Percentiles rank a stretch among this genome's conserved stretches.
phyloP scores from a whole-genome alignment of 345 rosid species.

The Brassica nigra region DNA sequence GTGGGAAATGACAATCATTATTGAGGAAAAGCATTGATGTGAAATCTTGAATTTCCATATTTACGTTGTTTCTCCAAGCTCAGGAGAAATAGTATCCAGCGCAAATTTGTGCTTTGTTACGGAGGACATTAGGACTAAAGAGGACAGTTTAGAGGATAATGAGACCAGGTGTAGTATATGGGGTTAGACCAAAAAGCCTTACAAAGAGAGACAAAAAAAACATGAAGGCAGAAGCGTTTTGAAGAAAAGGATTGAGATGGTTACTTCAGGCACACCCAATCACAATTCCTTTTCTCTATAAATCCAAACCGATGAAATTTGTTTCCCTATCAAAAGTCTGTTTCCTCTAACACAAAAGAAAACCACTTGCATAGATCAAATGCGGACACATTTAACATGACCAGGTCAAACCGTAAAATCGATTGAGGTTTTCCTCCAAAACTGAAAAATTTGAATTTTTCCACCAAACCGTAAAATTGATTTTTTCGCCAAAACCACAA shows the following conservation, averaged over 20 bases:
- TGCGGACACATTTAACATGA: neutral
- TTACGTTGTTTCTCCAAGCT: neutral
- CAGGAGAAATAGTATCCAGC: neutral
- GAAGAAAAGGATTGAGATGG: neutral
- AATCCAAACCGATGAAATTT: neutral
- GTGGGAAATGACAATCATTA: neutral
- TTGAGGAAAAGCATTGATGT: neutral
- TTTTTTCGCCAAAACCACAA: no score
- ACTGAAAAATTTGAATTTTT: no score
- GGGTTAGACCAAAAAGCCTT: neutral
- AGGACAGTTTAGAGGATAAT: conserved; percentile 16
- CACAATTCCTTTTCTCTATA: neutral
- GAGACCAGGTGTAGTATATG: conserved; percentile 15
- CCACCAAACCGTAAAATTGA: no score
- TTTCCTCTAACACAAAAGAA: neutral
- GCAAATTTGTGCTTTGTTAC: neutral
- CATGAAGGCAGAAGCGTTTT: no score
- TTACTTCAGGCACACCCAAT: neutral
- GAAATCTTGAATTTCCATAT: neutral
- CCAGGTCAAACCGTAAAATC: no score
- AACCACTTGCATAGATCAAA: neutral
- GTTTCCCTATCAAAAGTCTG: neutral
- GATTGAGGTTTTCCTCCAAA: no score
- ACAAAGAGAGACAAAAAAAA: neutral
- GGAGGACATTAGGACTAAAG: conserved; percentile 30